These are phyloP conservation scores for Rugonectria rugulosa DNA, from an alignment of 2,329 filamentous ascomycete species.

Conservation along the genomic window DNA sequence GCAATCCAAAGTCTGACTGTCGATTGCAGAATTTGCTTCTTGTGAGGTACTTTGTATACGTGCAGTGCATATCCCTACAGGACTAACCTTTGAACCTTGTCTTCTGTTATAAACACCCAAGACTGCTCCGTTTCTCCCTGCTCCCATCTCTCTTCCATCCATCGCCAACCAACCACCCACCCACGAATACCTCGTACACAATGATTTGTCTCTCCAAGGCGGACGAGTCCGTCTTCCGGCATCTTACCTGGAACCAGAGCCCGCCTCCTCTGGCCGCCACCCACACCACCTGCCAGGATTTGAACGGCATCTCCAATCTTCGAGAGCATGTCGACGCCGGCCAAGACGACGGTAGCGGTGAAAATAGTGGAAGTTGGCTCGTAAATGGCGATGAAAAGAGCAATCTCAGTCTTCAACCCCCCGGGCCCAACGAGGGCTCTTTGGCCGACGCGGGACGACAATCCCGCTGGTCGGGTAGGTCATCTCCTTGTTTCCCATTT, in stretches of 20 bases:
- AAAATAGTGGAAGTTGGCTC: conserved; percentile 29
- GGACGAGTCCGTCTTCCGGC: conserved; percentile 56
- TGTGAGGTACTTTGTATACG: no score
- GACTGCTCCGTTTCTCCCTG: neutral
- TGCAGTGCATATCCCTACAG: neutral
- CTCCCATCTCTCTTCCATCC: neutral
- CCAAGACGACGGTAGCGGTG: conserved; percentile 43
- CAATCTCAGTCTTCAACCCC: conserved; percentile 29
- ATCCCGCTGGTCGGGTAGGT: conserved; percentile 39
- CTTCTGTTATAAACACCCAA: no score
- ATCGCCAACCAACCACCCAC: neutral
- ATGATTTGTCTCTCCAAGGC: conserved; percentile 66
- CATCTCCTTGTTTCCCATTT: neutral
- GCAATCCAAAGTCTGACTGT: neutral
- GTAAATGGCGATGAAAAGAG: conserved; percentile 39
- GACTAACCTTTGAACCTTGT: no score
- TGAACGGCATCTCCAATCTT: conserved; percentile 62
- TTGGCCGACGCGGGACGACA: conserved; percentile 41
- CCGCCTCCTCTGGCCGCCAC: conserved; percentile 57
- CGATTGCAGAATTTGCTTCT: neutral
- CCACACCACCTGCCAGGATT: conserved; percentile 61
- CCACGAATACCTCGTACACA: no score
- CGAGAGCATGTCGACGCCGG: conserved; percentile 51
- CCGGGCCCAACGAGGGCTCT: conserved; percentile 25
- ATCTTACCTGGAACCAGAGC: conserved; percentile 62